Conservation (phyloP, 768 basidiomycete species). For the Pleurotus ostreatus region DNA sequence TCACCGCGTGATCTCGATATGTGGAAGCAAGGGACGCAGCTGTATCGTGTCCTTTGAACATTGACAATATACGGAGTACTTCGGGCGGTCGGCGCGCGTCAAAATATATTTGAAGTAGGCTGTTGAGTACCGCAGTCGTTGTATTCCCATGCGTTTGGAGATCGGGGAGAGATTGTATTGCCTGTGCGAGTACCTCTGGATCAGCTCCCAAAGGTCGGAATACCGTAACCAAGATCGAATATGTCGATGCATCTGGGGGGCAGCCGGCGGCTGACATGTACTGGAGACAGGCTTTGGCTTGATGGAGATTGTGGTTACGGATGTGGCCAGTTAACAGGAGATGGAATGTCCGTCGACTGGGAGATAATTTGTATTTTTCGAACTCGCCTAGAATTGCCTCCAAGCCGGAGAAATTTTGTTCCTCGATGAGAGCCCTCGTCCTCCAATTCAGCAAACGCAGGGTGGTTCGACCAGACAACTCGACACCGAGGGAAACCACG, state of each 20-base stretch:
- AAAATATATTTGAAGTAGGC: conserved; percentile 58
- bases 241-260: conserved; percentile 51
- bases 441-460: conserved; percentile 69
- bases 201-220: conserved; percentile 63
- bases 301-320: conserved; percentile 59
- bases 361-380: conserved; percentile 35
- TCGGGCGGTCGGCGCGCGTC: conserved; percentile 44
- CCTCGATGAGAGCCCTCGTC: conserved; percentile 55
- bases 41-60: conserved; percentile 32
- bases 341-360: conserved; percentile 64
- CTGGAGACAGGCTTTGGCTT: conserved; percentile 49
- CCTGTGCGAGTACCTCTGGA: conserved; percentile 45
- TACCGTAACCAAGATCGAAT: conserved; percentile 51
- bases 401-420: conserved; percentile 42
- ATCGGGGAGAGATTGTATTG: conserved; percentile 41
- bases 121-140: conserved; percentile 62
- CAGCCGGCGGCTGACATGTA: conserved; percentile 56
- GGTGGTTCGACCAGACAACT: conserved; percentile 46
- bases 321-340: conserved; percentile 64
- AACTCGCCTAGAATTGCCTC: conserved; percentile 48
- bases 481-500: conserved; percentile 44
- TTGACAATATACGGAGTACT: conserved; percentile 41
- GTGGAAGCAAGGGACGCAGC: not conserved
- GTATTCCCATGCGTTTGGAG: conserved; percentile 31
- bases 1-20: not conserved